Evolutionary conservation across 495 filamentous ascomycete species (phyloP).

Genomic region (Hyaloscypha bicolor): DNA sequence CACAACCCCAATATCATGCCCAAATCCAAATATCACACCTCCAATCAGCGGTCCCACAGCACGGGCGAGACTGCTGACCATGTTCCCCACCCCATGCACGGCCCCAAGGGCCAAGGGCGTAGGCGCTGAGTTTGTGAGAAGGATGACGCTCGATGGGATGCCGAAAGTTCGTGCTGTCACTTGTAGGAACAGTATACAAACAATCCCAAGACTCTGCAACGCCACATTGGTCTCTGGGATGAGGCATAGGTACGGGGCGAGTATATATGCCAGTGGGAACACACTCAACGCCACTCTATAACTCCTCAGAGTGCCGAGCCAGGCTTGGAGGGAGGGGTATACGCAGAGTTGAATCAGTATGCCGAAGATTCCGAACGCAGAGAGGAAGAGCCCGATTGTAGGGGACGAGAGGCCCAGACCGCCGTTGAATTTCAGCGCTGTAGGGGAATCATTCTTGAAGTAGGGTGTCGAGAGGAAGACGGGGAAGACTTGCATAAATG

Average conservation of each 20-base stretch:
- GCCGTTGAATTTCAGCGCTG: conserved; percentile 68
- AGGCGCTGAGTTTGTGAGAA: conserved; percentile 71
- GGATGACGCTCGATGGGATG: conserved; percentile 65
- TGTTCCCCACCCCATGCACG: conserved; percentile 70
- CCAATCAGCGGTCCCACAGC: conserved; percentile 69
- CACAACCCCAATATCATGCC: conserved; percentile 65
- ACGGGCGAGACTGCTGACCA: conserved; percentile 58
- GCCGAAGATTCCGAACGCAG: conserved; percentile 68
- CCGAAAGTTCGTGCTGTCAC: conserved; percentile 74
- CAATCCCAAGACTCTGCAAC: conserved; percentile 60
- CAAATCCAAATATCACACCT: conserved; percentile 64
- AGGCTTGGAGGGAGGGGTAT: conserved; percentile 62
- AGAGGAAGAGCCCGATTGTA: conserved; percentile 69
- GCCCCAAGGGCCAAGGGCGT: conserved; percentile 64
- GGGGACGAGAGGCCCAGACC: conserved; percentile 71
- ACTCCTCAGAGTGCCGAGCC: conserved; percentile 62
- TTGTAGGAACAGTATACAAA: conserved; percentile 63
- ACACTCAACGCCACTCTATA: conserved; percentile 61
- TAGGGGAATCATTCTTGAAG: conserved; percentile 46
- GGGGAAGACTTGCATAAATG: conserved; percentile 75
- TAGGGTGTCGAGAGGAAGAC: conserved; percentile 70
- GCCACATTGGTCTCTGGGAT: conserved; percentile 46
- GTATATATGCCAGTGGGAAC: conserved; percentile 66
- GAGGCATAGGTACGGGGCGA: conserved; percentile 68
- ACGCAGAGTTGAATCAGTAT: conserved; percentile 70